A percentile compares a stretch with the other conserved stretches of the same genome.
These are phyloP conservation scores for Quaeritorhiza haematococci DNA, from an alignment of 371 early-diverging fungal genomes.

Conservation along the genomic window DNA sequence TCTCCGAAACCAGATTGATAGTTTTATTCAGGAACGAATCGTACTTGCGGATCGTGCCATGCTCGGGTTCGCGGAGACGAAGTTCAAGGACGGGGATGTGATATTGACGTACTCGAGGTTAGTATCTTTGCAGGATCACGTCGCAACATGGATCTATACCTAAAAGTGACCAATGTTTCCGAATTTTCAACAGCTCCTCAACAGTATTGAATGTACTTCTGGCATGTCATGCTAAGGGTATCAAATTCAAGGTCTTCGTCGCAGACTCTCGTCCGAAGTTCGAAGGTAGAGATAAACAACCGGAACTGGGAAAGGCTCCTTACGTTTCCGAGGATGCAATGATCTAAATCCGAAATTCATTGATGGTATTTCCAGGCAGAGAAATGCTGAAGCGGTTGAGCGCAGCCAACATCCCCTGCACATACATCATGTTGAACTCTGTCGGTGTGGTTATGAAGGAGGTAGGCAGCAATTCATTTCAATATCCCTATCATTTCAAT, in stretches of 20 bases:
- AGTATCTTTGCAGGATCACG: conserved; percentile 9
- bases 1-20: conserved; percentile 71
- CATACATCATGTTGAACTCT: conserved; percentile 65
- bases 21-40: conserved; percentile 88
- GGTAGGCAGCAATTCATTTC: conserved; percentile 6
- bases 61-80: conserved; percentile 69
- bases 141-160: background rate
- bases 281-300: conserved; percentile 75
- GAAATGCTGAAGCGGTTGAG: conserved; percentile 60
- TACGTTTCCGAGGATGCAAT: background rate
- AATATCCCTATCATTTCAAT: too few species aligned
- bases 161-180: background rate
- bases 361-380: conserved; percentile 44
- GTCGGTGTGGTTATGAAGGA: conserved; percentile 65
- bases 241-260: conserved; percentile 86
- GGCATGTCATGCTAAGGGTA: conserved; percentile 69
- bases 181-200: conserved; percentile 59
- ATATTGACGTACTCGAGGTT: conserved; percentile 81
- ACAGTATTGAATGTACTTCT: conserved; percentile 73
- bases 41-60: conserved; percentile 77
- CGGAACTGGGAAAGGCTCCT: background rate
- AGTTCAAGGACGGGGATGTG: conserved; percentile 92
- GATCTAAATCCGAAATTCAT: conserved; percentile 1
- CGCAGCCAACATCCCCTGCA: conserved; percentile 68
- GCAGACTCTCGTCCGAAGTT: conserved; percentile 86